phyloP scores from a whole-genome alignment of 78 protist species.

The Tieghemostelium lacteum region DNA sequence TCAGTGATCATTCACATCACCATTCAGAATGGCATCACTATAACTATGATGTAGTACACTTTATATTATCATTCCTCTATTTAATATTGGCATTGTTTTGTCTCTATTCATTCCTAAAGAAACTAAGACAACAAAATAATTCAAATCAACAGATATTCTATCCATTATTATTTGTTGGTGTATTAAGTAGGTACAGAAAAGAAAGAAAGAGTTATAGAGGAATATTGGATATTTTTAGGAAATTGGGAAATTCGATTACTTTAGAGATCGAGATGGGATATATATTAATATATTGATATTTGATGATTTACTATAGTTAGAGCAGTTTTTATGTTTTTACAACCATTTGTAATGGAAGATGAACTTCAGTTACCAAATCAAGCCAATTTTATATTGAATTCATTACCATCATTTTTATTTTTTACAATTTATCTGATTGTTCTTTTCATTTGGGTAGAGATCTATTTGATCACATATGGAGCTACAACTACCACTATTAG shows the following conservation, averaged over 20 bases:
- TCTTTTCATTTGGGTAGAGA: constrained; percentile 64
- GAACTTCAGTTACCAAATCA: constrained; percentile 33
- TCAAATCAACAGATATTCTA: constrained; percentile 30
- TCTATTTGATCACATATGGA: constrained; percentile 37
- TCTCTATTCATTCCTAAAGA: constrained; percentile 6
- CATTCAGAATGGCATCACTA: not conserved
- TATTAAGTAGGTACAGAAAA: constrained; percentile 24
- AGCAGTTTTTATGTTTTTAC: constrained; percentile 49
- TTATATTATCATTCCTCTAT: not conserved
- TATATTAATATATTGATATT: not conserved
- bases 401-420: constrained; percentile 55
- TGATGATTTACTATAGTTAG: constrained; percentile 13
- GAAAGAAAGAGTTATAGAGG: not conserved
- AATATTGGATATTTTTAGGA: too few relatives aligned
- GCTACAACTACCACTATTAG: not conserved
- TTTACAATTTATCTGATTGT: constrained; percentile 42
- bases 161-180: constrained; percentile 48
- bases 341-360: constrained; percentile 47
- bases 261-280: too few relatives aligned
- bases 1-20: too few relatives aligned
- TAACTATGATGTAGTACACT: not conserved
- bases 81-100: not conserved
- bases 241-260: too few relatives aligned
- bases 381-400: constrained; percentile 23
- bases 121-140: constrained; percentile 14